These are phyloP conservation scores for Gelatoporia subvermispora DNA, from an alignment of 768 basidiomycete genomes.

Conservation along the genomic window DNA sequence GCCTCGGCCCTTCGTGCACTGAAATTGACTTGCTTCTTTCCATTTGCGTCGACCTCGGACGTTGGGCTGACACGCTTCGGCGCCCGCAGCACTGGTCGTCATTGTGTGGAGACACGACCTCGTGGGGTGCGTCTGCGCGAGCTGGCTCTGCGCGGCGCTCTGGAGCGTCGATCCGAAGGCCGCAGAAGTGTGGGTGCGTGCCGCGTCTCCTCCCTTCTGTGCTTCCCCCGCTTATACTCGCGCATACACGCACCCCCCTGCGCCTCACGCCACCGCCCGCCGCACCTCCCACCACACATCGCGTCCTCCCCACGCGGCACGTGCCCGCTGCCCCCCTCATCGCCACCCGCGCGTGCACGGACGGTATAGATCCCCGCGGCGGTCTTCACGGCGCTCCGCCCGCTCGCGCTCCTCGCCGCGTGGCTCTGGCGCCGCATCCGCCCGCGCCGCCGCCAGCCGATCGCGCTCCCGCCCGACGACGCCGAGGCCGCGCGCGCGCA, in stretches of 20 bases:
- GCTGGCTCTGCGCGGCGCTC: conserved; percentile 67
- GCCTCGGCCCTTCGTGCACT: no score
- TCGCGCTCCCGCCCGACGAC: conserved; percentile 42
- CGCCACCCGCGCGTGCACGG: no score
- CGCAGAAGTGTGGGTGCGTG: conserved; percentile 55
- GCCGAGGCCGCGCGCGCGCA: conserved; percentile 1
- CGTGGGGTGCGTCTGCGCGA: conserved; percentile 71
- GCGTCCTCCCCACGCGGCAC: not conserved
- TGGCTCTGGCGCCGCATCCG: conserved; percentile 29
- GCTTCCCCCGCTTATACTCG: not conserved
- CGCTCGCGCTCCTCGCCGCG: conserved; percentile 49
- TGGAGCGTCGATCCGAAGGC: conserved; percentile 62
- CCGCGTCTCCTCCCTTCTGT: not conserved
- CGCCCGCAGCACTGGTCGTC: conserved; percentile 42
- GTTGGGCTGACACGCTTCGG: not conserved
- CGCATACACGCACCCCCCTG: not conserved
- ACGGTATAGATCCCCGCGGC: conserved; percentile 54
- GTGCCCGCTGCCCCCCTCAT: no score
- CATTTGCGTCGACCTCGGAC: no score
- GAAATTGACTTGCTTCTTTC: no score
- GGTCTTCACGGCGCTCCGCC: conserved; percentile 62
- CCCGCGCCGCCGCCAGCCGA: conserved; percentile 27
- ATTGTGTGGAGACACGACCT: conserved; percentile 57
- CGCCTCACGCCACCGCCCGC: not conserved
- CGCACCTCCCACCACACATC: no score